Evolutionary conservation across 1,139 yeast genomes (phyloP).

Genomic region (Pneumocystis murina): DNA sequence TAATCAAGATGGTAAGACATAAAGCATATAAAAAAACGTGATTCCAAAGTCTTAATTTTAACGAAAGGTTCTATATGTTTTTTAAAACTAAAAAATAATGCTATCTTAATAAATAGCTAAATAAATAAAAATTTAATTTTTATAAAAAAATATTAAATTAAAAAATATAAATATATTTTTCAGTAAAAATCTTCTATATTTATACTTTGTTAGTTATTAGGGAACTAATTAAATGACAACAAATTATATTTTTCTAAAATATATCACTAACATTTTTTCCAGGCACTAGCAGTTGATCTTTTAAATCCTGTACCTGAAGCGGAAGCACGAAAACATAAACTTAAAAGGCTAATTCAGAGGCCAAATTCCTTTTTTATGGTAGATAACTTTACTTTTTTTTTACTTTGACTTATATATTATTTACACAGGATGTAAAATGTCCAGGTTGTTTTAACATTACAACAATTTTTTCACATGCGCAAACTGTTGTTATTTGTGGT

Average conservation of each 20-base stretch:
- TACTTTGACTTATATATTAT: not conserved
- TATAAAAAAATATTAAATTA: not conserved
- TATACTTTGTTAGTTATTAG: not conserved
- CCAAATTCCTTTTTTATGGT: slow-evolving; percentile 99
- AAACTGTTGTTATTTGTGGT: slow-evolving; percentile 98
- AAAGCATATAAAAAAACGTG: not conserved
- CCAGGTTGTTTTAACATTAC: slow-evolving; percentile 99
- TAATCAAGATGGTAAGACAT: not conserved
- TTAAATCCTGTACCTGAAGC: slow-evolving; percentile 92
- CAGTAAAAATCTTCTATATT: no score
- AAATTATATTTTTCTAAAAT: not conserved
- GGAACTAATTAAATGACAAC: not conserved
- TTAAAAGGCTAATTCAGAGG: slow-evolving; percentile 89
- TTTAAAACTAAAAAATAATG: not conserved
- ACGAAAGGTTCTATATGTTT: not conserved
- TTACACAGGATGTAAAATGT: slow-evolving; percentile 18
- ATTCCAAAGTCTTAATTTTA: not conserved
- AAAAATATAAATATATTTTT: no score
- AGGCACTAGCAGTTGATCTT: slow-evolving; percentile 12
- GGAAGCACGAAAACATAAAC: slow-evolving; percentile 93
- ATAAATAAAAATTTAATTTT: not conserved
- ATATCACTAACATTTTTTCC: not conserved
- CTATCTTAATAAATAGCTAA: not conserved
- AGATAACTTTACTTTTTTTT: slow-evolving; percentile 52
- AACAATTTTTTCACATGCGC: slow-evolving; percentile 98